Evolutionary conservation across 106 monocot genomes (phyloP).

Genomic region (Apostasia ramifera): DNA sequence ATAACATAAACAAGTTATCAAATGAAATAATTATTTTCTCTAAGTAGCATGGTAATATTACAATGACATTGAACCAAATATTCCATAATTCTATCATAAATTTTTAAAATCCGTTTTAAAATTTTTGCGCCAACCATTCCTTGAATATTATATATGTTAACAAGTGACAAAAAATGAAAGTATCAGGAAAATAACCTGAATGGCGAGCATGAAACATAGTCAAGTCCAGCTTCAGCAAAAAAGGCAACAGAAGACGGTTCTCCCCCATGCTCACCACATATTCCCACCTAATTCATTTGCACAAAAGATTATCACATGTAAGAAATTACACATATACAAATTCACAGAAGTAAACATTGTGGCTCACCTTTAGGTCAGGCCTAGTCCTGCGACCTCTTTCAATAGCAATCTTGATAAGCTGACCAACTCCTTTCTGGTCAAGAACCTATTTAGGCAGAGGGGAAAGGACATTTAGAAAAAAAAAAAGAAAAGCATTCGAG

Average conservation of each 20-base stretch:
- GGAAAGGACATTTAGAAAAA: background rate
- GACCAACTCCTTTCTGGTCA: conserved; percentile 82
- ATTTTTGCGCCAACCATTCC: too few relatives aligned
- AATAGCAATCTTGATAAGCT: conserved; percentile 75
- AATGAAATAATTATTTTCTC: too few relatives aligned
- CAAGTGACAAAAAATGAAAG: background rate
- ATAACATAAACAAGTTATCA: too few relatives aligned
- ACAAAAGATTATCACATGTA: background rate
- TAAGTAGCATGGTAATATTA: too few relatives aligned
- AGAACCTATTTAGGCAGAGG: conserved; percentile 44
- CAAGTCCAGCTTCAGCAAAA: conserved; percentile 75
- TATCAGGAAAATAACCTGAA: conserved; percentile 50
- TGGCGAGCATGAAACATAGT: conserved; percentile 95
- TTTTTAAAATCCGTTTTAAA: too few relatives aligned
- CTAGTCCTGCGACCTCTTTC: conserved; percentile 73
- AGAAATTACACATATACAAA: background rate
- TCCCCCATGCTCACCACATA: conserved; percentile 95
- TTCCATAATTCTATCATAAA: too few relatives aligned
- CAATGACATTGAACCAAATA: background rate
- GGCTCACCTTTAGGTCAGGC: conserved; percentile 68
- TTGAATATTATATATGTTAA: too few relatives aligned
- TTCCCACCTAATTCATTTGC: conserved; percentile 53
- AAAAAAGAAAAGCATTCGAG: background rate
- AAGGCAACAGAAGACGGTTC: conserved; percentile 94
- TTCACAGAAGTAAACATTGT: background rate